Evolutionary conservation across 179 eudicot genomes (phyloP).

Genomic region (Silene coronaria): DNA sequence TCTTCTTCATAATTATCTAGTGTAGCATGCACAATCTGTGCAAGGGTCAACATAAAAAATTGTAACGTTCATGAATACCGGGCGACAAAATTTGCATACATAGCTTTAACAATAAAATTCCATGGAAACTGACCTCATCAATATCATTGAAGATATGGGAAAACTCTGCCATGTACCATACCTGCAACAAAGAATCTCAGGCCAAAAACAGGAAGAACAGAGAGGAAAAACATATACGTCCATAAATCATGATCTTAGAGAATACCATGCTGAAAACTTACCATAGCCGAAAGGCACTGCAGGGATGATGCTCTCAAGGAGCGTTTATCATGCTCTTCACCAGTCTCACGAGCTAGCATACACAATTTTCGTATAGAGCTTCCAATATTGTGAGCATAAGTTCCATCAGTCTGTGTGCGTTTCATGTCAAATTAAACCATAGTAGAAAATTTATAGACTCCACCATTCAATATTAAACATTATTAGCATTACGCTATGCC

Average conservation of each 20-base stretch:
- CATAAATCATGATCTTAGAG: neutral
- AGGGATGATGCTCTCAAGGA: slow-evolving; percentile 74
- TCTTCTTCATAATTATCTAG: slow-evolving; percentile 56
- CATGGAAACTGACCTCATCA: slow-evolving; percentile 53
- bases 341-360: slow-evolving; percentile 49
- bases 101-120: neutral
- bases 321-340: slow-evolving; percentile 48
- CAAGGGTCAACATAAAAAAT: neutral
- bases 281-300: slow-evolving; percentile 95
- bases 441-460: neutral
- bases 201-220: neutral
- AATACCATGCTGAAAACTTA: slow-evolving; percentile 26
- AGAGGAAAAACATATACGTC: neutral
- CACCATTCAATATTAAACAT: neutral
- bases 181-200: slow-evolving; percentile 39
- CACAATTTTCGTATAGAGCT: slow-evolving; percentile 56
- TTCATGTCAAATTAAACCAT: slow-evolving; percentile 15
- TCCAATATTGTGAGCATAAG: slow-evolving; percentile 67
- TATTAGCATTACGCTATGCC: too few species aligned
- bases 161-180: slow-evolving; percentile 91
- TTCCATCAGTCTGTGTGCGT: slow-evolving; percentile 67
- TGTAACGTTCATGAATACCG: neutral
- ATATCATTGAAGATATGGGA: slow-evolving; percentile 64
- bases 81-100: neutral
- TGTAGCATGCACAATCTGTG: slow-evolving; percentile 57